Conservation (phyloP, 345 rosid genomes). For the Populus pruinosa region DNA sequence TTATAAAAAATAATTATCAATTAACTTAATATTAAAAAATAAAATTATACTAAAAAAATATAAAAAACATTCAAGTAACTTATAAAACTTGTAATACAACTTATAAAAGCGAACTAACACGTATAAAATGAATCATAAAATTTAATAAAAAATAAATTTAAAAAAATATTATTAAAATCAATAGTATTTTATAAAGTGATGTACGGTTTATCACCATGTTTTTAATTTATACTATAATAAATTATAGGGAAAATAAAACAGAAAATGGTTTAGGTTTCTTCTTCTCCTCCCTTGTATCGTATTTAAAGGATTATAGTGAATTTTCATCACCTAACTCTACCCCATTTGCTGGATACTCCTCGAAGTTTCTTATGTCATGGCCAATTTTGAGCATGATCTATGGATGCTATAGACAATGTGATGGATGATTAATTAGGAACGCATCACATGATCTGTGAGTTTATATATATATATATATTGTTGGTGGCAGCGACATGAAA, state of each 20-base stretch:
- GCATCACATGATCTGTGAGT: not conserved
- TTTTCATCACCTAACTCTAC: conserved; percentile 36
- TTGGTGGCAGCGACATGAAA: conserved; percentile 27
- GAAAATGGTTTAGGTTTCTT: conserved; percentile 25
- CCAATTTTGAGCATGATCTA: not conserved
- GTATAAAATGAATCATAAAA: too few relatives aligned
- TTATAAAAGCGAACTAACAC: too few relatives aligned
- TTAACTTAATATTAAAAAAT: fast-evolving
- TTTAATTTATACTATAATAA: too few relatives aligned
- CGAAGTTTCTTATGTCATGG: conserved; percentile 39
- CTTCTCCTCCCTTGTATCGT: not conserved
- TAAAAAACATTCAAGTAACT: too few relatives aligned
- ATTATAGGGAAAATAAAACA: not conserved
- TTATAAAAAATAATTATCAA: fast-evolving
- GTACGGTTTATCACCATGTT: fast-evolving
- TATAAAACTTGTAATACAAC: fast-evolving
- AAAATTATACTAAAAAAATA: too few relatives aligned
- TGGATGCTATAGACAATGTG: not conserved
- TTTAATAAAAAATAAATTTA: too few relatives aligned
- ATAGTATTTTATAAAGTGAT: too few relatives aligned
- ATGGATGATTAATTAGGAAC: not conserved
- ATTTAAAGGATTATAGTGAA: conserved; percentile 4
- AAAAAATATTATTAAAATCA: too few relatives aligned
- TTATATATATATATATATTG: not conserved
- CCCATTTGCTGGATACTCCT: conserved; percentile 14